Base-by-base conservation (phyloP, 73 alveolate species). In the Effrenium voratum region DNA sequence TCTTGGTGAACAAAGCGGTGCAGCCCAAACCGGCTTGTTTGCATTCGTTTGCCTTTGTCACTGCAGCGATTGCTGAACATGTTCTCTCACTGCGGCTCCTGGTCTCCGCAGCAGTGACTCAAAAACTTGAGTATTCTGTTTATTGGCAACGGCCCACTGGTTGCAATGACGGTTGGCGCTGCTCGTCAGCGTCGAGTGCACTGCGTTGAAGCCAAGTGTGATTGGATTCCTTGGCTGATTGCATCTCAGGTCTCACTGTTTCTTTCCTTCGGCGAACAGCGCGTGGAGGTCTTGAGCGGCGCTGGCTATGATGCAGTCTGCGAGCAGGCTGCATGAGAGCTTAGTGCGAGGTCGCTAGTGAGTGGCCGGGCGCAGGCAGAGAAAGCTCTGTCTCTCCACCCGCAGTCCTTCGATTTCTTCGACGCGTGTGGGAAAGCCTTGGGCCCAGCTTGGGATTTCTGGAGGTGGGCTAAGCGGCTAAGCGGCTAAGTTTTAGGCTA, bases 371-470 rank as follows among this genome's bases (percentile, higher is more conserved):
- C 30, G 45, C 32, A 85, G 93, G 93, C 93, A 3, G 93, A 85
- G 13, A 59, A 70, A 24, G 45, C 75, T 34, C 43, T 85, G 32
- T 2, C 93, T 38, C 46, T 85, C 43, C 93, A 85, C 38, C 93
- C 93, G 22, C 80, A 85, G 75, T 57, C 93, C 79, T 85, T 55
- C 59, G 93, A 85, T 40, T 16, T 85, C n/a, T 57, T 36, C 60
- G 93, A 85, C 13, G 60, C 93, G 32, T 60, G 75, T 57, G 93
- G 93, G 60, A 85, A 85, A 80, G 93, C 80, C 30, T n/a, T n/a
- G 43, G n/a, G 44, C n/a, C 43, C 15, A 22, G 40, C 44, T 34
- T 22, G 38, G 5, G 40, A 16, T 44, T 75, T 38, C 44, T 38
- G 41, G 0, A 16, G 26, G n/a, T 12, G 87, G 49, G 46, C 30